Evolutionary conservation across 75 land plant genomes (phyloP).

Genomic region (Sequoia sempervirens): DNA sequence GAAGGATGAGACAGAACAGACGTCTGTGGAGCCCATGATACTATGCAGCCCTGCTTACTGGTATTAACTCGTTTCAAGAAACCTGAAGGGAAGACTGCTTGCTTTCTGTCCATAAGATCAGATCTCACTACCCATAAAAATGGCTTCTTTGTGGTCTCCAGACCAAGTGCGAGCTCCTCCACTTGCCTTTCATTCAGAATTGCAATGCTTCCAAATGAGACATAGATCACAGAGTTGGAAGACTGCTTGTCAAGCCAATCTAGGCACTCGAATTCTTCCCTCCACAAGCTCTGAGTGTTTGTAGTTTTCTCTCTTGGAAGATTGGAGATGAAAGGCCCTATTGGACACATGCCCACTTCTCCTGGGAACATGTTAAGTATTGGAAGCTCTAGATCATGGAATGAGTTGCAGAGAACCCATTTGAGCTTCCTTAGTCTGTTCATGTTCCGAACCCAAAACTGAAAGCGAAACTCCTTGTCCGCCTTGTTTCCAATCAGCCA

Average conservation of each 20-base stretch:
- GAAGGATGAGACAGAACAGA: conserved; percentile 19
- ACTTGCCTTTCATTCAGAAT: conserved; percentile 7
- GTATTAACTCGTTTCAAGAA: neutral
- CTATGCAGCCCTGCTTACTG: conserved; percentile 4
- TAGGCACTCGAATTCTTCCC: conserved; percentile 19
- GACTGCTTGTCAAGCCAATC: conserved; percentile 35
- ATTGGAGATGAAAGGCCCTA: neutral
- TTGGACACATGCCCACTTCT: neutral
- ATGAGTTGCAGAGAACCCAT: conserved; percentile 2
- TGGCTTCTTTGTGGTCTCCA: conserved; percentile 18
- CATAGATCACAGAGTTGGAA: conserved; percentile 22
- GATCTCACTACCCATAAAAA: conserved; percentile 29
- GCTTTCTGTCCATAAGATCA: neutral
- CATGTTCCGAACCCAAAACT: neutral
- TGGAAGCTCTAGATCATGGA: neutral
- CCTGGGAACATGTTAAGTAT: neutral
- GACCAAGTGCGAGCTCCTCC: conserved; percentile 11
- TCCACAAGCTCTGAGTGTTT: conserved; percentile 10
- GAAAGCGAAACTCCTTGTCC: neutral
- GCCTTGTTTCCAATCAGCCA: neutral
- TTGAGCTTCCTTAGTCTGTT: neutral
- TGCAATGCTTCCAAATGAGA: conserved; percentile 33
- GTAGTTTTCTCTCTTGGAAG: neutral
- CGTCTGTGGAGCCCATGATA: conserved; percentile 25
- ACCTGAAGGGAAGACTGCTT: neutral